Percentiles rank a stretch among this genome's conserved stretches.
Conservation (phyloP, 805 yeast species). For the Blastobotrys muscicola region DNA sequence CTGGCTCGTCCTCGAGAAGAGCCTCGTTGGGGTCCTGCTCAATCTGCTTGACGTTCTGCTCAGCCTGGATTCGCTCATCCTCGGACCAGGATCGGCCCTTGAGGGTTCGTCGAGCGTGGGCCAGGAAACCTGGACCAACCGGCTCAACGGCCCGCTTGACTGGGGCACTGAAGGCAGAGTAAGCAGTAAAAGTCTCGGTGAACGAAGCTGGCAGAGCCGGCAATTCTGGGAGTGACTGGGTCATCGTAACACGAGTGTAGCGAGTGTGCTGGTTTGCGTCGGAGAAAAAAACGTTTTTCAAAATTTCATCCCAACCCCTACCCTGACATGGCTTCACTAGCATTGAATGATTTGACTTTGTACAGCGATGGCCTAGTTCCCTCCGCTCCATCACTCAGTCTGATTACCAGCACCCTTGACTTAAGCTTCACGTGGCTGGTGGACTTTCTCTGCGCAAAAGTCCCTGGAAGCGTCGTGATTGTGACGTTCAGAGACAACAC, state of each 20-base stretch:
- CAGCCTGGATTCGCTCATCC: conserved; percentile 88
- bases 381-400: not conserved
- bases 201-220: conserved; percentile 22
- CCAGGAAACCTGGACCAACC: conserved; percentile 89
- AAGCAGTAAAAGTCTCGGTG: conserved; percentile 21
- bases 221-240: conserved; percentile 8
- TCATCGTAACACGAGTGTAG: not conserved
- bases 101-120: conserved; percentile 91
- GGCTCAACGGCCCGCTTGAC: conserved; percentile 74
- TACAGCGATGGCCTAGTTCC: conserved; percentile 5
- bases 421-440: conserved; percentile 14
- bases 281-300: not conserved
- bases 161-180: conserved; percentile 23
- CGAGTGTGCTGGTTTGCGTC: not conserved
- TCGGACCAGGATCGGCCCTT: conserved; percentile 99
- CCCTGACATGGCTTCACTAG: not conserved
- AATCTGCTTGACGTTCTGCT: conserved; percentile 62
- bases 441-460: conserved; percentile 5
- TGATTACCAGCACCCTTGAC: conserved; percentile 7
- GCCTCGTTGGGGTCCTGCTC: conserved; percentile 46
- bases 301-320: not conserved
- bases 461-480: conserved; percentile 4
- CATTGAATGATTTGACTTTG: conserved; percentile 6
- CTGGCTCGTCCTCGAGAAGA: conserved; percentile 52
- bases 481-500: conserved; percentile 9